These are phyloP conservation scores for Epithemia pelagica DNA, from an alignment of 108 stramenopile genomes.

Conservation along the genomic window DNA sequence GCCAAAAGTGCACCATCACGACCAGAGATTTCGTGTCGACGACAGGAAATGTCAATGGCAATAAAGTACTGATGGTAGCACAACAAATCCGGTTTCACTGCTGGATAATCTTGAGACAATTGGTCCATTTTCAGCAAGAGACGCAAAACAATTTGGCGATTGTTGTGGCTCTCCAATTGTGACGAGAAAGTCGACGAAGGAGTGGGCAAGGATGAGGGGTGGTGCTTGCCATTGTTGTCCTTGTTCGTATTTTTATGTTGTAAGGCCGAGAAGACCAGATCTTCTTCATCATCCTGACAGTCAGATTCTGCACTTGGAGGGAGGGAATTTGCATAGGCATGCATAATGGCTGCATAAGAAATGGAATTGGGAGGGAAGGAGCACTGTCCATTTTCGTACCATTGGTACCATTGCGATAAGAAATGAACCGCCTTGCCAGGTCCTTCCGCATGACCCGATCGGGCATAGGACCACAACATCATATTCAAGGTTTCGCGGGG, in stretches of 20 bases:
- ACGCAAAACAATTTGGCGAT: constrained; percentile 11
- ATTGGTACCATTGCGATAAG: constrained; percentile 13
- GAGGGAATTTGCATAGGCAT: constrained; percentile 9
- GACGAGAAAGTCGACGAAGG: too few relatives aligned
- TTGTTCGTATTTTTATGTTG: not conserved
- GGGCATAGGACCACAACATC: constrained; percentile 12
- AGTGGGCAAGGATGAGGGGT: not conserved
- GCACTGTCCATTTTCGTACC: not conserved
- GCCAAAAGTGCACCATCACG: constrained; percentile 7
- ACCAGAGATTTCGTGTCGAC: not conserved
- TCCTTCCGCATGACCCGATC: constrained; percentile 14
- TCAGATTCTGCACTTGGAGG: not conserved
- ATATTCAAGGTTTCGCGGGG: constrained; percentile 21
- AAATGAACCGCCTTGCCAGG: constrained; percentile 14
- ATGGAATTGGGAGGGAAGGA: constrained; percentile 1
- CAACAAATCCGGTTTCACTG: constrained; percentile 10
- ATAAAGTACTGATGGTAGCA: constrained; percentile 22
- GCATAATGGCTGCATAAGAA: constrained; percentile 5
- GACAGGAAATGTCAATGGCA: constrained; percentile 8
- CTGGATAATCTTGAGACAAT: constrained; percentile 8
- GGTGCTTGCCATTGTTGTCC: not conserved
- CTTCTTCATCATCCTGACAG: not conserved
- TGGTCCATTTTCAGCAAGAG: constrained; percentile 21
- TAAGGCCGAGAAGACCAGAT: not conserved
- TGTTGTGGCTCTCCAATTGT: constrained; percentile 6